phyloP scores from a whole-genome alignment of 768 basidiomycete species.

The Boletus rubescentipes region DNA sequence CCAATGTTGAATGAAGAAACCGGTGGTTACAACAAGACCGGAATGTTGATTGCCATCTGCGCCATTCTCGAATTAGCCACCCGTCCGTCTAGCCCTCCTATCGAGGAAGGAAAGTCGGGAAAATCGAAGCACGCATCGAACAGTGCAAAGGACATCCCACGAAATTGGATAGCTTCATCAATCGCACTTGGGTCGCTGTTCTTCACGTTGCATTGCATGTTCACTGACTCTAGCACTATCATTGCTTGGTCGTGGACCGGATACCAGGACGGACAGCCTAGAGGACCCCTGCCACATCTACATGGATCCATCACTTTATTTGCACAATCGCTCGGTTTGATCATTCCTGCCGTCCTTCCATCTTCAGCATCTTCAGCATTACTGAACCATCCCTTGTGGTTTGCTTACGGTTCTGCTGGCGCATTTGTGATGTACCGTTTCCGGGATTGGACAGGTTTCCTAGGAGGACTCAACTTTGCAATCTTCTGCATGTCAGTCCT shows the following conservation, averaged over 20 bases:
- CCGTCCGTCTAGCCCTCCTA: slow-evolving; percentile 33
- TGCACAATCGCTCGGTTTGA: slow-evolving; percentile 57
- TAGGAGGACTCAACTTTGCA: slow-evolving; percentile 61
- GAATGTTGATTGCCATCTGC: slow-evolving; percentile 54
- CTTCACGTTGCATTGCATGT: slow-evolving; percentile 69
- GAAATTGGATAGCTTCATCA: slow-evolving; percentile 42
- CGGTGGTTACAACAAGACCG: slow-evolving; percentile 69
- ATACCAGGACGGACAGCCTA: slow-evolving; percentile 58
- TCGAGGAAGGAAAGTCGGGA: slow-evolving; percentile 1
- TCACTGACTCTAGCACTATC: slow-evolving; percentile 75
- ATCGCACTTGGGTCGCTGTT: slow-evolving; percentile 66
- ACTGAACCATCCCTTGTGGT: slow-evolving; percentile 51
- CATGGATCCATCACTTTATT: slow-evolving; percentile 69
- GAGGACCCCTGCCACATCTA: slow-evolving; percentile 71
- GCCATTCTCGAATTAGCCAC: slow-evolving; percentile 57
- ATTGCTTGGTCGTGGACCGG: slow-evolving; percentile 91
- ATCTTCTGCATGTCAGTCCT: slow-evolving; percentile 64
- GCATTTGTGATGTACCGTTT: slow-evolving; percentile 57
- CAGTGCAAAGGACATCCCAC: slow-evolving; percentile 9
- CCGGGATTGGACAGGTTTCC: slow-evolving; percentile 68
- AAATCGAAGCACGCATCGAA: not conserved
- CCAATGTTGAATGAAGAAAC: slow-evolving; percentile 65
- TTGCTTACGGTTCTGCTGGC: slow-evolving; percentile 50
- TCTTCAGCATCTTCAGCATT: slow-evolving; percentile 17
- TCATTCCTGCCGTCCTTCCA: slow-evolving; percentile 38